These are phyloP conservation scores for Pelargonium myrrhifolium DNA, from an alignment of 441 rosid species.

Conservation along the genomic window DNA sequence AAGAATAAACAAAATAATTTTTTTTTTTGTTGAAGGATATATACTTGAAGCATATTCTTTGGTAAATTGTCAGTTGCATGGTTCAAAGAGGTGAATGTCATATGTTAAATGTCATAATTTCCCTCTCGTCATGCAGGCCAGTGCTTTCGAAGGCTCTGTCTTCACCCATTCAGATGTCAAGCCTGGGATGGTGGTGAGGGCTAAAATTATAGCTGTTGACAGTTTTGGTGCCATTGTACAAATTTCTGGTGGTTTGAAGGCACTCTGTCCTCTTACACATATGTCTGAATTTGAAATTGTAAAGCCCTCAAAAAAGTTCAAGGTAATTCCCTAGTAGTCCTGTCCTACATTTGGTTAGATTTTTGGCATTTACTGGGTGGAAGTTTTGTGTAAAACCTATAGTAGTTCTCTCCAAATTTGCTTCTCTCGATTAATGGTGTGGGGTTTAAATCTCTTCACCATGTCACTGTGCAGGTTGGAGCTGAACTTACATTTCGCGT, in stretches of 20 bases:
- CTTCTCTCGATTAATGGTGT: slow-evolving; percentile 1
- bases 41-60: background rate
- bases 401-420: background rate
- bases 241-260: slow-evolving; percentile 96
- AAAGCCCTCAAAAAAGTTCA: slow-evolving; percentile 83
- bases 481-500: slow-evolving; percentile 85
- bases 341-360: background rate
- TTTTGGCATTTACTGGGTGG: background rate
- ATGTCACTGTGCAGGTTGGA: slow-evolving; percentile 58
- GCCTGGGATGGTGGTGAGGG: slow-evolving; percentile 93
- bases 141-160: slow-evolving; percentile 87
- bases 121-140: slow-evolving; percentile 50
- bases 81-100: background rate
- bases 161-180: slow-evolving; percentile 93
- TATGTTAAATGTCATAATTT: background rate
- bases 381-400: background rate
- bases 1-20: no score
- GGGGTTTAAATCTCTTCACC: slow-evolving; percentile 6
- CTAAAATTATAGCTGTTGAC: slow-evolving; percentile 68
- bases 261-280: slow-evolving; percentile 90
- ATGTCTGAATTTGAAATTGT: slow-evolving; percentile 94
- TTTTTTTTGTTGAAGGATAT: background rate
- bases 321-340: slow-evolving; percentile 46
- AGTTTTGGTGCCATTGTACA: slow-evolving; percentile 93
- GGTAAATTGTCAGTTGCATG: background rate